Evolutionary conservation across 305 asterid genomes (phyloP).

Genomic region (Solanum aculeatissimum): DNA sequence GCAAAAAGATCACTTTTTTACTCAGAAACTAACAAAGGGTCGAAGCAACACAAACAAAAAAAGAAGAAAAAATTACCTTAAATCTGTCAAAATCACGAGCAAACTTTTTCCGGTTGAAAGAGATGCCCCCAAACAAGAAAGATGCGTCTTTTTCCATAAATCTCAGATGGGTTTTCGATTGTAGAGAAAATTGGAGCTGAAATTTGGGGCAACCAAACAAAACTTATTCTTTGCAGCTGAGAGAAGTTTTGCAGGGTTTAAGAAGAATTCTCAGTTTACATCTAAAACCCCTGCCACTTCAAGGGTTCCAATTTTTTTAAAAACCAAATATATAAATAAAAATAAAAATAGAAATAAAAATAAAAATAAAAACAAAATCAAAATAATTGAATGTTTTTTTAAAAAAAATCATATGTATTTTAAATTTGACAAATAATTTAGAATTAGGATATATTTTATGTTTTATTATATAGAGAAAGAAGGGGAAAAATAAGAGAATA

Average conservation of each 20-base stretch:
- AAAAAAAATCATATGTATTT: background rate
- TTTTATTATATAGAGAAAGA: too few species aligned
- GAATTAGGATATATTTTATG: background rate
- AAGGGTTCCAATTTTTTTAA: background rate
- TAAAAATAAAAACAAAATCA: too few species aligned
- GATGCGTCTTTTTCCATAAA: constrained; percentile 44
- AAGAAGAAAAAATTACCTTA: constrained; percentile 26
- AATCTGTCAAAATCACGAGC: constrained; percentile 50
- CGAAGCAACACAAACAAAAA: background rate
- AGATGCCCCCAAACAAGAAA: constrained; percentile 60
- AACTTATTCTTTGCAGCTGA: background rate
- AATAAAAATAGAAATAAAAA: too few species aligned
- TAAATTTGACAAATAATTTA: background rate
- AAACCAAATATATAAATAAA: too few species aligned
- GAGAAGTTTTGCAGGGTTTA: background rate
- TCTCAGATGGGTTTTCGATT: background rate
- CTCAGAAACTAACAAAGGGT: background rate
- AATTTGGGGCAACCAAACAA: background rate
- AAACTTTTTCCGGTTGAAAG: constrained; percentile 63
- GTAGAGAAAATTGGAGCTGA: background rate
- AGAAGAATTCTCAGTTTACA: background rate
- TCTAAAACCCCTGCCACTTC: background rate
- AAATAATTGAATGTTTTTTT: too few species aligned
- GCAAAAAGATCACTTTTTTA: background rate
- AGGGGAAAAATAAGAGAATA: background rate